phyloP scores from a whole-genome alignment of 768 basidiomycete genomes.

The Boletus speciosus region DNA sequence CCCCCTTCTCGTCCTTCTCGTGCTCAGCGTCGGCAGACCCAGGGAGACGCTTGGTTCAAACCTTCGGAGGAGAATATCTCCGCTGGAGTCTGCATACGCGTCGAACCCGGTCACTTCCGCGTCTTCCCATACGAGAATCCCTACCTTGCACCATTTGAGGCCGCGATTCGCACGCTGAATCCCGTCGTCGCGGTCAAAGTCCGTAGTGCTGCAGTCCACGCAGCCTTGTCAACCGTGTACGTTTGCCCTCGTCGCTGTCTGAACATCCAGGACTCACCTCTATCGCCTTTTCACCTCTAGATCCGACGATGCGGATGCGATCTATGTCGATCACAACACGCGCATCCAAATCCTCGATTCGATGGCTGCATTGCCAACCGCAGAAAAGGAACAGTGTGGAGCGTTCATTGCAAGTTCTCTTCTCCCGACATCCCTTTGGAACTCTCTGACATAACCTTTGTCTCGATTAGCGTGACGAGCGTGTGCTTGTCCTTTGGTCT shows the following conservation, averaged over 20 bases:
- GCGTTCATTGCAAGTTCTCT: constrained; percentile 66
- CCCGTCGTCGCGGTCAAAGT: constrained; percentile 84
- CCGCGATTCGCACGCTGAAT: constrained; percentile 69
- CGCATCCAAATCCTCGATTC: constrained; percentile 83
- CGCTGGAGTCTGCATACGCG: constrained; percentile 73
- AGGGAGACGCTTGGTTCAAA: constrained; percentile 84
- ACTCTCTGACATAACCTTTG: not conserved
- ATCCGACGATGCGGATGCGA: constrained; percentile 52
- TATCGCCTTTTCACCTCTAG: constrained; percentile 31
- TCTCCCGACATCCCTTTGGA: constrained; percentile 7
- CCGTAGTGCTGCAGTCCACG: constrained; percentile 75
- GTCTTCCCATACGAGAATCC: constrained; percentile 85
- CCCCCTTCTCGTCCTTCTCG: not conserved
- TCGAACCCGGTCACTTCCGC: constrained; percentile 65
- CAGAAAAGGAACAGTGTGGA: constrained; percentile 89
- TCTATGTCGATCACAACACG: constrained; percentile 75
- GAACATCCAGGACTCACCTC: constrained; percentile 1
- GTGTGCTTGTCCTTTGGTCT: constrained; percentile 80
- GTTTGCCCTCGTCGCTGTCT: constrained; percentile 22
- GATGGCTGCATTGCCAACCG: constrained; percentile 61
- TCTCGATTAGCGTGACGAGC: constrained; percentile 66
- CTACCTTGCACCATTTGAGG: constrained; percentile 79
- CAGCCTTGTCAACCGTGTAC: constrained; percentile 67
- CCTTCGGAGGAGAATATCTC: constrained; percentile 79
- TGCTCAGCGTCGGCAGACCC: constrained; percentile 47